Evolutionary conservation across 148 eudicot species (phyloP).

Genomic region (Diospyros kaki): DNA sequence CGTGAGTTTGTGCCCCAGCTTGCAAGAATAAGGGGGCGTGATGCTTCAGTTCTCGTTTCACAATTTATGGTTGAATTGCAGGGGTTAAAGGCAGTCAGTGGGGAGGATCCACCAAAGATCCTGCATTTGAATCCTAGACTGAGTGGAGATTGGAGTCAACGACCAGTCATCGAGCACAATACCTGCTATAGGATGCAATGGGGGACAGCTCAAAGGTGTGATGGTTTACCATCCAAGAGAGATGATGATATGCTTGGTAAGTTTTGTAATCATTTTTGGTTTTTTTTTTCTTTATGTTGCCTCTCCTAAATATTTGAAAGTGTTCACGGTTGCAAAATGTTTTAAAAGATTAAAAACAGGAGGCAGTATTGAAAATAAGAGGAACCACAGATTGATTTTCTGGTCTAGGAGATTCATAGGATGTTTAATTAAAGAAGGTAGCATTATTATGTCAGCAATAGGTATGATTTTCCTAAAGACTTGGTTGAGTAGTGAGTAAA

Average conservation of each 20-base stretch:
- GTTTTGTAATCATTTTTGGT: conserved; percentile 16
- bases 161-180: conserved; percentile 85
- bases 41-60: conserved; percentile 66
- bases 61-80: conserved; percentile 94
- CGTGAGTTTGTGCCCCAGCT: conserved; percentile 77
- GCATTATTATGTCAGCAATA: not conserved
- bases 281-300: conserved; percentile 11
- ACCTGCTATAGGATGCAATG: conserved; percentile 99
- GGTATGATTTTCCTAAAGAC: not conserved
- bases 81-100: conserved; percentile 84
- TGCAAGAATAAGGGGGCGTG: conserved; percentile 41
- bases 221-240: conserved; percentile 61
- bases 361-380: not conserved
- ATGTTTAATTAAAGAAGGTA: not conserved
- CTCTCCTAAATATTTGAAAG: not conserved
- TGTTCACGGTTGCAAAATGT: not conserved
- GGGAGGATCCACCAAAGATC: conserved; percentile 96
- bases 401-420: not conserved
- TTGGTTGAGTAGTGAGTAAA: conserved; percentile 8
- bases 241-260: conserved; percentile 82
- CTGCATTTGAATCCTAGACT: conserved; percentile 93
- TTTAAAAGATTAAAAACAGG: not conserved
- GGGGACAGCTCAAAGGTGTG: conserved; percentile 92
- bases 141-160: conserved; percentile 93
- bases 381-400: not conserved